phyloP scores from a whole-genome alignment of 345 rosid genomes.

The Lepidium didymum region DNA sequence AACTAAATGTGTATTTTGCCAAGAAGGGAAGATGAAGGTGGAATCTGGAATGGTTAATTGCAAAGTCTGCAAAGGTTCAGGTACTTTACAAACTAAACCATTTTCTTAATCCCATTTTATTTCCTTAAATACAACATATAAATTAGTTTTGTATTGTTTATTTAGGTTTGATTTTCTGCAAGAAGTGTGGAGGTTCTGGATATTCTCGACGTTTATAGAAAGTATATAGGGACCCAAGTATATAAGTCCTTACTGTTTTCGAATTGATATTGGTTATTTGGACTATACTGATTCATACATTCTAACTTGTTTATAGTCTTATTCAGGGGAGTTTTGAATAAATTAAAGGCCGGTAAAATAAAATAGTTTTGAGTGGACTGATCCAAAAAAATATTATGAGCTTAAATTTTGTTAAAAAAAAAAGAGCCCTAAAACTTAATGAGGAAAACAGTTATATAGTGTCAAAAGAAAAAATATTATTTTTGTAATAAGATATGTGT shows the following conservation, averaged over 20 bases:
- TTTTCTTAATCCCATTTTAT: neutral
- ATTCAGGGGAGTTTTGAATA: too few relatives aligned
- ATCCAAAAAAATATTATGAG: too few relatives aligned
- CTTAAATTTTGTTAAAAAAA: too few relatives aligned
- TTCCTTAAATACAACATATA: neutral
- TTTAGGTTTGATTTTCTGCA: constrained; percentile 14
- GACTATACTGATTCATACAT: neutral
- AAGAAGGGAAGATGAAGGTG: constrained; percentile 78
- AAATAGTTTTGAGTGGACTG: too few relatives aligned
- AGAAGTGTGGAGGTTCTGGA: constrained; percentile 20
- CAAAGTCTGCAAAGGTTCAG: constrained; percentile 92
- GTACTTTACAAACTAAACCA: constrained; percentile 29
- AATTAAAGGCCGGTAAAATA: too few relatives aligned
- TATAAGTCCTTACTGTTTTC: neutral
- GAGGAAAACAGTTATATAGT: too few relatives aligned
- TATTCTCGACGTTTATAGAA: constrained; percentile 13
- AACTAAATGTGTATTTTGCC: constrained; percentile 83
- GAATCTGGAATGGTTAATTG: constrained; percentile 67
- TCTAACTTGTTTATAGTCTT: constrained; percentile 3
- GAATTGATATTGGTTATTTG: neutral
- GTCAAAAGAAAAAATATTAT: too few relatives aligned
- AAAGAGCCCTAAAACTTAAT: too few relatives aligned
- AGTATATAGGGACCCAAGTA: too few relatives aligned
- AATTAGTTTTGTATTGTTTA: neutral
- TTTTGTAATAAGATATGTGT: too few relatives aligned